Evolutionary conservation across 78 protist genomes (phyloP).

Genomic region (Cavenderia fasciculata): DNA sequence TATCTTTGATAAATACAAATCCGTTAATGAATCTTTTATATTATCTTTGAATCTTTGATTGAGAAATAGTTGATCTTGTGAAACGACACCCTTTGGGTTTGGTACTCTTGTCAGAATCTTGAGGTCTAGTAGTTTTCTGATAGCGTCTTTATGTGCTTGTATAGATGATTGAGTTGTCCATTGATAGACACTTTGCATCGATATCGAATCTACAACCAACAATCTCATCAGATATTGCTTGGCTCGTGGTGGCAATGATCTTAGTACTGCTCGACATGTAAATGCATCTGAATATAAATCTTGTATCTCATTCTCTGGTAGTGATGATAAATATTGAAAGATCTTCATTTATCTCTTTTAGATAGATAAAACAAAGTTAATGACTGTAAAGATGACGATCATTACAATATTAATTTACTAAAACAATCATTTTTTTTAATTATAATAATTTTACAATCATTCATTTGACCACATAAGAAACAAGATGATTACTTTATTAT

Average conservation of each 20-base stretch:
- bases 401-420: too few relatives aligned
- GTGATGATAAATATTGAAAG: slow-evolving; percentile 61
- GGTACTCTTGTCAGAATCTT: slow-evolving; percentile 13
- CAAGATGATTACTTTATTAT: neutral
- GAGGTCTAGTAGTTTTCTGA: slow-evolving; percentile 26
- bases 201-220: neutral
- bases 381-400: too few relatives aligned
- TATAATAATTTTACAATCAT: too few relatives aligned
- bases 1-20: slow-evolving; percentile 3
- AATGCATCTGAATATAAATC: slow-evolving; percentile 41
- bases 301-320: slow-evolving; percentile 18
- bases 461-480: too few relatives aligned
- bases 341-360: slow-evolving; percentile 53
- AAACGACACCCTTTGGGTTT: neutral
- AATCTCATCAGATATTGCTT: slow-evolving; percentile 59
- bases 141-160: slow-evolving; percentile 26
- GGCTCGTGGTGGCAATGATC: slow-evolving; percentile 58
- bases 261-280: slow-evolving; percentile 60
- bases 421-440: too few relatives aligned
- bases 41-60: slow-evolving; percentile 36
- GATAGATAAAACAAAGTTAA: too few relatives aligned
- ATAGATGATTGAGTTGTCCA: slow-evolving; percentile 31
- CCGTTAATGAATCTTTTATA: slow-evolving; percentile 9
- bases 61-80: neutral
- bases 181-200: neutral